Evolutionary conservation across 768 basidiomycete species (phyloP).

Genomic region (Lactifluus volemus): DNA sequence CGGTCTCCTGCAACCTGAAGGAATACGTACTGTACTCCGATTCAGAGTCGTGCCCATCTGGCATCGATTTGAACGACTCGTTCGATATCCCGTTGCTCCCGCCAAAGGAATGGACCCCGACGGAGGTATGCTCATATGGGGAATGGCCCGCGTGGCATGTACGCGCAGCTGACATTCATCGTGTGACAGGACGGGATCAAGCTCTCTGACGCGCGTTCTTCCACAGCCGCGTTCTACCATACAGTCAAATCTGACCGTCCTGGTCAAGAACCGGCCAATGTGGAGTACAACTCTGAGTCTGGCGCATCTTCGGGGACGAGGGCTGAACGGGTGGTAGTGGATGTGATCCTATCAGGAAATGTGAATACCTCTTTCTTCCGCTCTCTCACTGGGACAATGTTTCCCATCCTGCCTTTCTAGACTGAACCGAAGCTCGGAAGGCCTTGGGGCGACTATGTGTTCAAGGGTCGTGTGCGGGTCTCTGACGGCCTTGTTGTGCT

Average conservation of each 20-base stretch:
- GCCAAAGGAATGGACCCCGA: neutral
- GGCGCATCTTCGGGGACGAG: neutral
- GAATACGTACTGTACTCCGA: constrained; percentile 11
- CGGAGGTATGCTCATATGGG: constrained; percentile 1
- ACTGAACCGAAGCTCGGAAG: neutral
- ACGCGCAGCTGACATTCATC: neutral
- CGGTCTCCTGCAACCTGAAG: constrained; percentile 12
- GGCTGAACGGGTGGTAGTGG: constrained; percentile 3
- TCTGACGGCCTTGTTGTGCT: constrained; percentile 19
- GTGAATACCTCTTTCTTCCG: neutral
- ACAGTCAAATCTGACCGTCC: neutral
- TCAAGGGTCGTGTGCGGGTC: constrained; percentile 15
- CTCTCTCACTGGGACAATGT: neutral
- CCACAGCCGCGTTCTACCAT: constrained; percentile 10
- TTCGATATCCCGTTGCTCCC: neutral
- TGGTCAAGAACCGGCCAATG: neutral
- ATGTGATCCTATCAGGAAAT: constrained; percentile 17
- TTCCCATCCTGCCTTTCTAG: neutral
- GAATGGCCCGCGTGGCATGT: neutral
- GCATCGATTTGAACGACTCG: neutral
- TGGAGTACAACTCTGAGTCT: neutral
- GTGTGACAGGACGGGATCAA: constrained; percentile 9
- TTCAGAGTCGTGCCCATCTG: neutral
- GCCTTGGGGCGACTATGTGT: constrained; percentile 12
- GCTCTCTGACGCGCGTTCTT: neutral